Percentiles rank a stretch among this genome's conserved stretches.
These are phyloP conservation scores for Neoboletus subvelutipes DNA, from an alignment of 768 basidiomycete species.

Conservation along the genomic window DNA sequence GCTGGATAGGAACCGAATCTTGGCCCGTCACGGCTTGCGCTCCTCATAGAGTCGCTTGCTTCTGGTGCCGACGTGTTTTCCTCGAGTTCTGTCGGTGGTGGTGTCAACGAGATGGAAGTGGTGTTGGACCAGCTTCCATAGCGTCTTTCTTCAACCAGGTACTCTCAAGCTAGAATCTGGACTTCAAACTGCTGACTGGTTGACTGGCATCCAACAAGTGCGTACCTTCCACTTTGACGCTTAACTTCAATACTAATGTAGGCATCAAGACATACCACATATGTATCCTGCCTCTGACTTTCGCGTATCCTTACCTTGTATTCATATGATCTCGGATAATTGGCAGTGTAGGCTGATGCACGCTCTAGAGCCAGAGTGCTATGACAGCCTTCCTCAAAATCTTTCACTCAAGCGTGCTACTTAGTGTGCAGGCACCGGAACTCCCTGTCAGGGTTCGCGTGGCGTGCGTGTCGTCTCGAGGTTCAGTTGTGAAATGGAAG, in stretches of 20 bases:
- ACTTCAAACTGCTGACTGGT: not conserved
- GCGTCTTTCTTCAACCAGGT: not conserved
- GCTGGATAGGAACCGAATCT: slow-evolving; percentile 60
- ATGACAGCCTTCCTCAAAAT: not conserved
- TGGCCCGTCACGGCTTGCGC: slow-evolving; percentile 60
- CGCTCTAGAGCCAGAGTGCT: not conserved
- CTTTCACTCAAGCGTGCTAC: not conserved
- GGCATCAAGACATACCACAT: not conserved
- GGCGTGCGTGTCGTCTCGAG: no score
- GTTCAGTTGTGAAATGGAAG: not conserved
- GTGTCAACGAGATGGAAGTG: slow-evolving; percentile 74
- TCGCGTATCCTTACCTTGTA: not conserved
- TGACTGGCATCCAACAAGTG: not conserved
- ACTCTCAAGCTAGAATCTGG: not conserved
- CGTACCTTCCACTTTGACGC: not conserved
- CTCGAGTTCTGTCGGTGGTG: slow-evolving; percentile 35
- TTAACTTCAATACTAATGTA: not conserved
- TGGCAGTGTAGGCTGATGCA: not conserved
- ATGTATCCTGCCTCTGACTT: not conserved
- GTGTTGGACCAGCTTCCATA: slow-evolving; percentile 45
- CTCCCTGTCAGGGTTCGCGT: no score
- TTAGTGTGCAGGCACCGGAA: not conserved
- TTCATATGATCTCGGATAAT: not conserved
- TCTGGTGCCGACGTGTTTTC: slow-evolving; percentile 74
- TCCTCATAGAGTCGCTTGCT: slow-evolving; percentile 82